Base-by-base conservation (phyloP, 192 early-diverging fungal genomes). In the Rhizoclosmatium globosum region DNA sequence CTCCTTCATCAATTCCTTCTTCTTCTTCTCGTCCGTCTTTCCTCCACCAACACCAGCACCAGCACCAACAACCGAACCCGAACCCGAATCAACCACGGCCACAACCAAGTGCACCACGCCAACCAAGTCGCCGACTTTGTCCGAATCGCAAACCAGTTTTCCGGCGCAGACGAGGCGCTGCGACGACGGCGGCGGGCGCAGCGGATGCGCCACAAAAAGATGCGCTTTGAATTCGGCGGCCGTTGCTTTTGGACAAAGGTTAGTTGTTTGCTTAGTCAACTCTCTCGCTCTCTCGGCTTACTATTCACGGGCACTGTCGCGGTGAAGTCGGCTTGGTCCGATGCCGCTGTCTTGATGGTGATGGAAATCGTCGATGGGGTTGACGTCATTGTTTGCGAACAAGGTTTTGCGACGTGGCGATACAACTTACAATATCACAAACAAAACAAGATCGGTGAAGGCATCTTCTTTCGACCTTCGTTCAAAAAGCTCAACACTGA, bases 41-140 rank as follows among this genome's bases (percentile, higher is more conserved):
- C 50, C 50, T 7, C 50, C 50, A 7, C 31, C 31, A n/a, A n/a
- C 53, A 56, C 19, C 19, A n/a, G 53, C 53, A 56, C 11, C 9
- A 56, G 53, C 9, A 9, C 9, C 53, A 56, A 56, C 19, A 9
- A n/a, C 53, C 9, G 53, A 56, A 56, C 11, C 9, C 53, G 53
- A 9, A 56, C 11, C 9, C 9, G 53, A 56, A 56, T 19, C 19
- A 23, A 4, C 4, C 60, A 39, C 60, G 11, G 60, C 60, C 0
- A 62, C 60, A 9, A 62, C 60, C 4, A 62, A 21, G 21, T 62
- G 60, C 60, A 62, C 60, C 60, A 62, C 60, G 60, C 11, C 60
- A 21, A 7, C 60, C 15, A 7, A 19, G 60, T 19, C 60, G 60
- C 23, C 60, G 21, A 62, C 31, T 31, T 31, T 31, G 31, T 31